Evolutionary conservation across 2,329 filamentous ascomycete genomes (phyloP).

Genomic region (Penicillium paneum): DNA sequence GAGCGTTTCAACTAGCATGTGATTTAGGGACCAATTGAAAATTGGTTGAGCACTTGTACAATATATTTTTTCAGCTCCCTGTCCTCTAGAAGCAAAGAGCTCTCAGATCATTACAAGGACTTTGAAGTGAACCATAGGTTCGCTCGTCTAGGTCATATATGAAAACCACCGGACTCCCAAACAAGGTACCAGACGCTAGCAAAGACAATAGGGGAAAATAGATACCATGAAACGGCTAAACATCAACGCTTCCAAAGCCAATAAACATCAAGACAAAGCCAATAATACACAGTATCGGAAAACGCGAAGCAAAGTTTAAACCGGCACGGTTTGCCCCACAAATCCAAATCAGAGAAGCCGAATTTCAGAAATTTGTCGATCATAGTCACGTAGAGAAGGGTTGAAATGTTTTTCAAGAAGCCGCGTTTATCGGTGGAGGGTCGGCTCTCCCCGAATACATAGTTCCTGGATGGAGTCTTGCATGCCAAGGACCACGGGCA

Average conservation of each 20-base stretch:
- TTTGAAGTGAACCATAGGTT: not conserved
- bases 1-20: not conserved
- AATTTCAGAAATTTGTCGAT: constrained; percentile 13
- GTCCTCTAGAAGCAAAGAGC: not conserved
- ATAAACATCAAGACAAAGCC: not conserved
- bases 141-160: not conserved
- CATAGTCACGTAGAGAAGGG: constrained; percentile 14
- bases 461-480: constrained; percentile 10
- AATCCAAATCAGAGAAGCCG: not conserved
- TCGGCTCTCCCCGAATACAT: constrained; percentile 15
- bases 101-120: not conserved
- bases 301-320: constrained; percentile 6
- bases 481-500: constrained; percentile 4
- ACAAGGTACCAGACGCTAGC: constrained; percentile 13
- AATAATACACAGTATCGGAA: not conserved
- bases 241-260: not conserved
- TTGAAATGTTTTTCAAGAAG: constrained; percentile 6
- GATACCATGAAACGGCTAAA: not conserved
- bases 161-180: not conserved
- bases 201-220: not conserved
- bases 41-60: not conserved
- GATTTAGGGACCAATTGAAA: not conserved
- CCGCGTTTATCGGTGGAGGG: constrained; percentile 2
- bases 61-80: not conserved
- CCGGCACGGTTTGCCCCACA: not conserved